These are phyloP conservation scores for Kuraishia ogatae DNA, from an alignment of 805 yeast species.

Conservation along the genomic window DNA sequence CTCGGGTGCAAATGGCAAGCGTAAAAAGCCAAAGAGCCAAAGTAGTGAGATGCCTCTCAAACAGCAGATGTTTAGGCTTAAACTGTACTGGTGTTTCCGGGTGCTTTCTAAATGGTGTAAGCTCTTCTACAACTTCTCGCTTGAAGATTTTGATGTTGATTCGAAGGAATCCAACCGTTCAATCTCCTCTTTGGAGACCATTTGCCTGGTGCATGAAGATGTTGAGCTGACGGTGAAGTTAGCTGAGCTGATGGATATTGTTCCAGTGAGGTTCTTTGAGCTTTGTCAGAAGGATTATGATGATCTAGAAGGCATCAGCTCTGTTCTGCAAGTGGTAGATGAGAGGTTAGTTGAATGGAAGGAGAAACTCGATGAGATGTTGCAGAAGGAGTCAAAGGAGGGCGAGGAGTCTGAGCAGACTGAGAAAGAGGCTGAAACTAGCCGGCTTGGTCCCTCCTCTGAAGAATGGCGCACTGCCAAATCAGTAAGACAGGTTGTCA, in stretches of 20 bases:
- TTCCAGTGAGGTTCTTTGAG: constrained; percentile 21
- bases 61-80: constrained; percentile 24
- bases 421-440: background rate
- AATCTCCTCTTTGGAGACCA: constrained; percentile 26
- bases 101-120: constrained; percentile 22
- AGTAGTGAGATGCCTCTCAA: constrained; percentile 9
- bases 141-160: constrained; percentile 7
- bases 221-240: constrained; percentile 23
- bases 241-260: constrained; percentile 19
- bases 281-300: constrained; percentile 10
- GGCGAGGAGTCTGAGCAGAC: background rate
- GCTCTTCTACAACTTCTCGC: constrained; percentile 16
- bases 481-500: constrained; percentile 6
- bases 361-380: constrained; percentile 4
- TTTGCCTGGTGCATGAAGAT: constrained; percentile 23
- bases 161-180: constrained; percentile 10
- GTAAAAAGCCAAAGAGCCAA: background rate
- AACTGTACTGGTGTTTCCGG: constrained; percentile 34
- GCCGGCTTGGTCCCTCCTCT: background rate
- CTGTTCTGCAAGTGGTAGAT: constrained; percentile 12
- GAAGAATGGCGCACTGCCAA: background rate
- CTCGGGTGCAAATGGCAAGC: background rate
- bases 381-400: background rate
- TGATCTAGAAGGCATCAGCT: too few species aligned
- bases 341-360: constrained; percentile 18